Evolutionary conservation across 2,329 filamentous ascomycete genomes (phyloP), one percentile per base, ranked within the genome.

Genomic region (Cladophialophora carrionii): DNA sequence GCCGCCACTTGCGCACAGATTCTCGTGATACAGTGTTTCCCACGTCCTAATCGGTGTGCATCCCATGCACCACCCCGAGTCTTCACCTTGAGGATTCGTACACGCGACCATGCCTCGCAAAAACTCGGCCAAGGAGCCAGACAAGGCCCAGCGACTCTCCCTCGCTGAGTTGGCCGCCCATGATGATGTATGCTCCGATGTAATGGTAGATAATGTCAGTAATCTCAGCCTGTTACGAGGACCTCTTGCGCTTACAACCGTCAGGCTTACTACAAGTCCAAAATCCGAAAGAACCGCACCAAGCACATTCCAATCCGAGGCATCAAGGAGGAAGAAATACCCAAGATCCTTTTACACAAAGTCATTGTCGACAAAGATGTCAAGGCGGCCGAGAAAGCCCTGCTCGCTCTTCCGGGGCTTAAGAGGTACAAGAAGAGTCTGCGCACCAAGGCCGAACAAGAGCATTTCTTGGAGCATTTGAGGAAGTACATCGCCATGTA

Each of bases 221-320:
- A 49, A 65, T 61, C 63, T 55, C 52, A 49, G 43, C 49, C 64
- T 56, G 31, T 69, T 57, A 66, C 64, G 59, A 65, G 51, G 14
- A 10, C 12, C 4, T 22, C n/a, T 31, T 55, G 26, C 52, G 32
- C 65, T 70, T 32, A 70, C 65, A 49, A 51, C 51, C 20, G 57
- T 52, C 71, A 97, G 94, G 89, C 92, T 9, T 97, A 91, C 78
- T 99, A 95, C 82, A 98, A 95, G 94, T 94, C 94, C 5, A 90
- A 87, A 3, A 96, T 97, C 65, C 93, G 94, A 70, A 99, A 99
- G 79, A 96, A 98, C 74, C 88, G 90, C 67, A 88, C 87, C 62
- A 91, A 91, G 62, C 98, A 96, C 77, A 90, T 91, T 72, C 85
- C 92, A 0, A 92, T 90, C 6, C 88, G 95, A 68, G 91, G 91